Conservation (phyloP, 306 rosid species). For the Quercus gilva region DNA sequence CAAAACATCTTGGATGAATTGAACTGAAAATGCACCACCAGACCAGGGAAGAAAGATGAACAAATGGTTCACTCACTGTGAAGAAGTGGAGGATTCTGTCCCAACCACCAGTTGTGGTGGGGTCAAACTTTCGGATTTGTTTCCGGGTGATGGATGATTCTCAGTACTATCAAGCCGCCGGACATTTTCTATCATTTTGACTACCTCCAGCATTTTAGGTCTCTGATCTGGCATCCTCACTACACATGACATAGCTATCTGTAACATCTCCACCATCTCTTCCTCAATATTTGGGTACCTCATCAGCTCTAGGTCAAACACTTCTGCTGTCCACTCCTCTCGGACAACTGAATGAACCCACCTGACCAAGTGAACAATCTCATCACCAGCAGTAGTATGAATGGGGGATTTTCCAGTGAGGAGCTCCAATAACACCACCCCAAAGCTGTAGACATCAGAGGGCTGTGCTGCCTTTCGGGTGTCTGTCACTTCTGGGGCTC, state of each 20-base stretch:
- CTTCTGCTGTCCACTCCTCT: constrained; percentile 98
- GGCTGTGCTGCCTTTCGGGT: constrained; percentile 76
- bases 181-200: constrained; percentile 72
- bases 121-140: constrained; percentile 45
- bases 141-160: constrained; percentile 42
- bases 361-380: constrained; percentile 84
- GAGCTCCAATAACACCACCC: constrained; percentile 83
- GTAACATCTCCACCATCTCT: constrained; percentile 96
- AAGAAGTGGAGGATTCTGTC: constrained; percentile 6
- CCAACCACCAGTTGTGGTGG: constrained; percentile 22
- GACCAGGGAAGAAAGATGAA: neutral
- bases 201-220: constrained; percentile 65
- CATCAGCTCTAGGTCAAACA: constrained; percentile 82
- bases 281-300: constrained; percentile 87
- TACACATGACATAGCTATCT: constrained; percentile 84
- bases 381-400: constrained; percentile 76
- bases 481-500: constrained; percentile 90
- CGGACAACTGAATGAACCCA: constrained; percentile 98
- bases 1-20: constrained; percentile 31
- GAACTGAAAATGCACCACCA: constrained; percentile 29
- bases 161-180: constrained; percentile 42
- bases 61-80: constrained; percentile 13
- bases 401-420: constrained; percentile 92
- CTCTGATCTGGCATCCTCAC: constrained; percentile 81
- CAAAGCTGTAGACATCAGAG: constrained; percentile 84